Evolutionary conservation across 306 rosid species (phyloP).

Genomic region (Inga laurina): DNA sequence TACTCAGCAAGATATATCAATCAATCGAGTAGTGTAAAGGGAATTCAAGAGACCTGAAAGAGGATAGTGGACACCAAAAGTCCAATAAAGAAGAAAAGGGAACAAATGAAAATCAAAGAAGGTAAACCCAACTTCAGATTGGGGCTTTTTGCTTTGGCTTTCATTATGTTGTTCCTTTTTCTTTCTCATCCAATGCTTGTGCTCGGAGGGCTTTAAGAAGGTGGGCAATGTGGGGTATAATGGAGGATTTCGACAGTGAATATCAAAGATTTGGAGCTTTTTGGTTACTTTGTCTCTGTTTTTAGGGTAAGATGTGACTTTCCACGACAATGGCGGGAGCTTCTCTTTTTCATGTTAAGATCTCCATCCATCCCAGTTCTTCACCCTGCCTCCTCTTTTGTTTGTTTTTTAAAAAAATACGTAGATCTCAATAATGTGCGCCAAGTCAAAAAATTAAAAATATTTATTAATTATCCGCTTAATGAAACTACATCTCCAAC

Average conservation of each 20-base stretch:
- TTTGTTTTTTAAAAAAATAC: too few relatives aligned
- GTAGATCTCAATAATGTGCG: too few relatives aligned
- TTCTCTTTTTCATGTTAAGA: neutral
- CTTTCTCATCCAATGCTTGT: constrained; percentile 4
- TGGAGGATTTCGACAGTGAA: neutral
- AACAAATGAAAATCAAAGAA: constrained; percentile 11
- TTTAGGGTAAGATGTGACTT: constrained; percentile 14
- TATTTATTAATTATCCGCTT: too few relatives aligned
- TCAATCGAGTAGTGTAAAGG: neutral
- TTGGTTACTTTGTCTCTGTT: constrained; percentile 24
- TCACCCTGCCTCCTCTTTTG: too few relatives aligned
- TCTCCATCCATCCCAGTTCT: neutral
- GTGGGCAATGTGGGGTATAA: neutral
- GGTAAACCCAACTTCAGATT: constrained; percentile 30
- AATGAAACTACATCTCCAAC: too few relatives aligned
- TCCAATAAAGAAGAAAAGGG: constrained; percentile 28
- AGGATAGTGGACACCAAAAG: constrained; percentile 28
- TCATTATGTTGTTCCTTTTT: constrained; percentile 19
- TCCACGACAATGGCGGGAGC: constrained; percentile 28
- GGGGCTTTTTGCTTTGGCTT: constrained; percentile 24
- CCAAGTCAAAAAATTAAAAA: too few relatives aligned
- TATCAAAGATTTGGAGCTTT: constrained; percentile 2
- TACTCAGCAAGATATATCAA: neutral
- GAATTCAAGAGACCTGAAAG: constrained; percentile 30
- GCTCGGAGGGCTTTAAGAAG: neutral